Conservation (phyloP, 768 basidiomycete genomes). For the Rhodosporidiobolus sp. region DNA sequence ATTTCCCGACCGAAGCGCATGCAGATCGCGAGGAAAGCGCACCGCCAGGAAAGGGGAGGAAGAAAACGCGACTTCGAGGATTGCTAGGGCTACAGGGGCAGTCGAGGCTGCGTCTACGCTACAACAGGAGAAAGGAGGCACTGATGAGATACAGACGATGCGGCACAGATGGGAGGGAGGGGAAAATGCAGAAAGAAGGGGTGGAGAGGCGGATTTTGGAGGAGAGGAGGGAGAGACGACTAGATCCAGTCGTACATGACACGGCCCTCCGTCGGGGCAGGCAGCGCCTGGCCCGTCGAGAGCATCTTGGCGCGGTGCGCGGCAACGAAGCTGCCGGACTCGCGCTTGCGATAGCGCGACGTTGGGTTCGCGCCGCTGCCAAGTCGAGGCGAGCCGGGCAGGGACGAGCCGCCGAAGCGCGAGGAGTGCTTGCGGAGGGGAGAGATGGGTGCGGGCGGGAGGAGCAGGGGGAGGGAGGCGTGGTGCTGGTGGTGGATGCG, state of each 20-base stretch:
- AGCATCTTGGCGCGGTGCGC: background rate
- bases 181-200: background rate
- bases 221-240: background rate
- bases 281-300: background rate
- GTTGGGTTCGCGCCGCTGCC: background rate
- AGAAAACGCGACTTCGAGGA: too few relatives aligned
- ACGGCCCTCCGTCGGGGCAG: background rate
- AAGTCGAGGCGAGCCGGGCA: background rate
- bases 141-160: background rate
- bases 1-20: too few relatives aligned
- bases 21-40: too few relatives aligned
- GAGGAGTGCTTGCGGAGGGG: background rate
- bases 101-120: too few relatives aligned
- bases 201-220: background rate
- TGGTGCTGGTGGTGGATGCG: background rate
- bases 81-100: too few relatives aligned
- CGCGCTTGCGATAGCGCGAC: background rate
- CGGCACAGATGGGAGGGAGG: background rate
- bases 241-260: slow-evolving; percentile 33
- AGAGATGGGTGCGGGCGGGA: slow-evolving; percentile 3
- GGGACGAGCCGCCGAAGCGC: background rate
- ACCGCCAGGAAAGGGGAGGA: too few relatives aligned
- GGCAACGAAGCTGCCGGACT: slow-evolving; percentile 7
- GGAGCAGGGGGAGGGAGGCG: background rate
- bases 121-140: too few relatives aligned